Conservation (phyloP, 2,329 filamentous ascomycete genomes). For the Pezicula rhizophila region DNA sequence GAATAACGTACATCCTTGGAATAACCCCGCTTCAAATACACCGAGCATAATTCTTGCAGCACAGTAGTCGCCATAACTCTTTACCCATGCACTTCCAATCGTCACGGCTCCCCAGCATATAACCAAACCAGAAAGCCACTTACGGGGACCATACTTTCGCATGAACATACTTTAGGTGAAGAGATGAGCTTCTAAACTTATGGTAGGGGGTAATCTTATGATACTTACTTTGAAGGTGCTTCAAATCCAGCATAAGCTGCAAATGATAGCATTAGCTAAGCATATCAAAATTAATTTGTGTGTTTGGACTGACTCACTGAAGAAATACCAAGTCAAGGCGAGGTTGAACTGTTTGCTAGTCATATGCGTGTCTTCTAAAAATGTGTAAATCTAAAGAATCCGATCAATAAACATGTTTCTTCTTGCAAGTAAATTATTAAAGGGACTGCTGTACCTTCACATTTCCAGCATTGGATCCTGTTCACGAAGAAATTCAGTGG, state of each 20-base stretch:
- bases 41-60: constrained; percentile 5
- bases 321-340: constrained; percentile 7
- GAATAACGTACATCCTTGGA: constrained; percentile 2
- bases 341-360: constrained; percentile 3
- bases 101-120: constrained; percentile 6
- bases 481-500: background rate
- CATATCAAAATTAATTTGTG: background rate
- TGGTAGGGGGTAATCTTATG: no score
- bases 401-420: background rate
- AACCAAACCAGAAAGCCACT: constrained; percentile 4
- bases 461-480: constrained; percentile 6
- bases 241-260: constrained; percentile 3
- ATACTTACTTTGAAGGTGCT: constrained; percentile 4
- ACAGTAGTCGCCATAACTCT: constrained; percentile 3
- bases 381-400: constrained; percentile 2
- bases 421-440: background rate
- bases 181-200: no score
- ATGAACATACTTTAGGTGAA: constrained; percentile 1
- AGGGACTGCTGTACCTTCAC: background rate
- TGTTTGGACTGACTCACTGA: constrained; percentile 1
- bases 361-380: constrained; percentile 4
- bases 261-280: background rate
- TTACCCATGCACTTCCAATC: constrained; percentile 6
- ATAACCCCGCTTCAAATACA: constrained; percentile 5
- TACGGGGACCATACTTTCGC: constrained; percentile 2